Evolutionary conservation across 2,329 filamentous ascomycete genomes (phyloP), one percentile per base, ranked within the genome.

Genomic region (Aureobasidium musti): DNA sequence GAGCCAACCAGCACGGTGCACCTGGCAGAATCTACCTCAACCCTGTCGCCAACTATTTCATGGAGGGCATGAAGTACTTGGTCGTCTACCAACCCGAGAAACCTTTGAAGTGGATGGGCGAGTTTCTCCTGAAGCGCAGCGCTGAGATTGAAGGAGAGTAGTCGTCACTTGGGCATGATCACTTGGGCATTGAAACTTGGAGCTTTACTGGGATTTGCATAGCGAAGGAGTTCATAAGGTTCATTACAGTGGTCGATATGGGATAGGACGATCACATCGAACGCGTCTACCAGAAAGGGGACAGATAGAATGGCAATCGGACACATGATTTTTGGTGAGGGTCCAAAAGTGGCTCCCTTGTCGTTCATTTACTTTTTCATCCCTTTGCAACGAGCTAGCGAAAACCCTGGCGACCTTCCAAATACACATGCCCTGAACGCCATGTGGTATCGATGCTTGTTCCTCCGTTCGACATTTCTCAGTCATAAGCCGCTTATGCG

Each of bases 401-500:
- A 52, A 65, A 65, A 65, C 50, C 50, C 61, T 52, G 33, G 37
- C 50, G 50, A 47, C 54, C 59, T 54, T 54, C 65, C 49, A 63
- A 68, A 65, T 59, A 63, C 67, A 56, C 54, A 66, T 68, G 63
- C 49, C 63, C 63, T 50, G 37, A 68, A 68, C 63, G 54, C 67
- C 63, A 67, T 65, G 63, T 67, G 60, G 50, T 53, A 30, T 53
- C 30, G 50, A 54, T 41, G 37, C 60, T 65, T 52, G 39, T 43
- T 63, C 57, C 47, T 57, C 52, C 49, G 8, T 26, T 37, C 33
- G 45, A 59, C 65, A 30, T 67, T 60, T 52, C 39, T 63, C 54
- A 50, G 45, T 59, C 64, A 23, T 28, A n/a, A 23, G 43, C 56
- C 77, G 79, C 82, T 89, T 94, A 96, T 82, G 92, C 88, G 81